These are phyloP conservation scores for Aureobasidium sp. DNA, from an alignment of 2,329 filamentous ascomycete genomes.

Conservation along the genomic window DNA sequence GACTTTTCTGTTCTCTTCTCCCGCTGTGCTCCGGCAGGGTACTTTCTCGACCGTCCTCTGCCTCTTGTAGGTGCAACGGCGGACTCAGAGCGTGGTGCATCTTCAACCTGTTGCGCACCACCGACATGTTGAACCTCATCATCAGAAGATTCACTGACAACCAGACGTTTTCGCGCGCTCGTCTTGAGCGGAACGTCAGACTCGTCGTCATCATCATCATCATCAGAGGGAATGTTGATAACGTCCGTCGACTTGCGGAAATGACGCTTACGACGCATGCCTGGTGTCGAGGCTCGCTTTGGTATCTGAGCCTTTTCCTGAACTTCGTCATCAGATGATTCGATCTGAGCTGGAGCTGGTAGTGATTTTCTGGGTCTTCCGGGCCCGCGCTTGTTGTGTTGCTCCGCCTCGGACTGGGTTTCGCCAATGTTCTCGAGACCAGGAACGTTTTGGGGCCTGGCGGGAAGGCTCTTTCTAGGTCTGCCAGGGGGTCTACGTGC, in stretches of 20 bases:
- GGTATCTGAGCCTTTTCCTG: too few species aligned
- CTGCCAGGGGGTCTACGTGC: too few species aligned
- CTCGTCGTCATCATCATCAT: neutral
- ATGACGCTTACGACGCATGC: neutral
- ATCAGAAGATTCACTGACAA: neutral
- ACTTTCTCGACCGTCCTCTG: conserved; percentile 12
- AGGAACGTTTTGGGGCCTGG: too few species aligned
- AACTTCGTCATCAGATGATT: too few species aligned
- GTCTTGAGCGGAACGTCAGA: neutral
- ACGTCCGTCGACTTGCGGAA: neutral
- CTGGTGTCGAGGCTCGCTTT: too few species aligned
- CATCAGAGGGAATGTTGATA: neutral
- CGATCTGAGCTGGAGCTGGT: too few species aligned
- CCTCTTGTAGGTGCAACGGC: neutral
- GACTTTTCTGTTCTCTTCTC: too few species aligned
- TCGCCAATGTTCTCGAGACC: too few species aligned
- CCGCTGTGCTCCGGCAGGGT: neutral
- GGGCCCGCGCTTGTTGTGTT: neutral
- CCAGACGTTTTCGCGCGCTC: neutral
- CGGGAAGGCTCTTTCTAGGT: too few species aligned
- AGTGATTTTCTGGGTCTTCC: neutral
- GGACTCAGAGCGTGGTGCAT: neutral
- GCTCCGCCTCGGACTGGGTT: too few species aligned
- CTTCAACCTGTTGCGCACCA: too few species aligned
- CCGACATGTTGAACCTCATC: neutral